Evolutionary conservation across 1,139 yeast species (phyloP), one percentile per base, ranked within the genome.

Genomic region (Taiozyma sp.): DNA sequence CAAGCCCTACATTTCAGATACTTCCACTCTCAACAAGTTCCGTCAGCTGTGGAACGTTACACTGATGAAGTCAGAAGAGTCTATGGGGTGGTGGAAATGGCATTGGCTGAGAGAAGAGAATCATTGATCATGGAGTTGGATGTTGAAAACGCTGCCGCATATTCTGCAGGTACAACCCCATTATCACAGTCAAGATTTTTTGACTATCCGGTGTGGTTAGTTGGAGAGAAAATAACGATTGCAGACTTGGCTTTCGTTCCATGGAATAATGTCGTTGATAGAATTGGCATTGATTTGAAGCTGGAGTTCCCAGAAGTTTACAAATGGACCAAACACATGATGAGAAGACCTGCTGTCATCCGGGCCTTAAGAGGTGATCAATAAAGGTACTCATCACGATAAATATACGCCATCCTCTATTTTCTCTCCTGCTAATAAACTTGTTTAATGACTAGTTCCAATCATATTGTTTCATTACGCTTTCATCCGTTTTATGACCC

Each of bases 131-230:
- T 89, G 95, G 96, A 89, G 62, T 74, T 88, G 62, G 97, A 89
- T 63, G 84, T 85, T 24, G 97, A 88, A 60, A 86, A 85, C 63
- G 91, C 91, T 0, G 88, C 88, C n/a, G 87, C 93, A 6, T 89
- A 88, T 67, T 83, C 90, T 50, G 84, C 91, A 2, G 97, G 97
- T 21, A 85, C 95, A 4, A 88, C 96, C 1, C 96, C 96, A 3
- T 70, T 89, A 56, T 82, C 90, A 26, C 95, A 88, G 66, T 83
- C 91, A 49, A 77, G 93, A 67, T 89, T 87, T 70, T 88, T 89
- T 63, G 96, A 89, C 63, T 87, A 88, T 62, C 97, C 97, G 2
- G 95, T 91, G 39, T 91, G 98, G 98, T 75, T 91, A 34, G 97
- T 90, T 8, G 96, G 97, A 35, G 96, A 89, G 63, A 74, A 88